Percentiles rank a stretch among this genome's conserved stretches.
phyloP scores from a whole-genome alignment of 2,329 filamentous ascomycete species.

The Periconia digitata region DNA sequence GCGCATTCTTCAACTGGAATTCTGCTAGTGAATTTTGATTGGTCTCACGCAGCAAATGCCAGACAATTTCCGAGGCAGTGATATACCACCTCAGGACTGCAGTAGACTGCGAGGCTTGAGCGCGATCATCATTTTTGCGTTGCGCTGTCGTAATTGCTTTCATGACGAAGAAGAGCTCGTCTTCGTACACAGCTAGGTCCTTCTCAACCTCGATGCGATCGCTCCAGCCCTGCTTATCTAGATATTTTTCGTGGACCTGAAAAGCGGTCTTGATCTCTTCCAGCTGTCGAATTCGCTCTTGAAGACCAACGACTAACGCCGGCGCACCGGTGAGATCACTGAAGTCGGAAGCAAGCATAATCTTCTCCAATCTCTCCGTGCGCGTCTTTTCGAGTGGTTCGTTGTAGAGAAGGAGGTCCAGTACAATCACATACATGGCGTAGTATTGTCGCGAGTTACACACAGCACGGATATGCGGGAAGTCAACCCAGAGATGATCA shows the following conservation, averaged over 20 bases:
- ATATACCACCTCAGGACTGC: slow-evolving; percentile 90
- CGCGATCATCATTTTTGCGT: slow-evolving; percentile 72
- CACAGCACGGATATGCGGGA: slow-evolving; percentile 88
- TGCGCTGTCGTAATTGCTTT: slow-evolving; percentile 98
- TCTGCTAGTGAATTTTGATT: slow-evolving; percentile 87
- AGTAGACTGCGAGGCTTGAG: slow-evolving; percentile 66
- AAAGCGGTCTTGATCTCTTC: slow-evolving; percentile 97
- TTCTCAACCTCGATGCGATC: slow-evolving; percentile 86
- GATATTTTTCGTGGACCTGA: slow-evolving; percentile 82
- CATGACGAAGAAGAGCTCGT: slow-evolving; percentile 99
- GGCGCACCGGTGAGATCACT: slow-evolving; percentile 93
- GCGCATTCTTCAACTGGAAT: slow-evolving; percentile 85
- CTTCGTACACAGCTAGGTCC: slow-evolving; percentile 85
- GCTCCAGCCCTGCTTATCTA: slow-evolving; percentile 89
- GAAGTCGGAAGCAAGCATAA: slow-evolving; percentile 98
- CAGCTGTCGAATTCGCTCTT: slow-evolving; percentile 88
- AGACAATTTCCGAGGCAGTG: slow-evolving; percentile 91
- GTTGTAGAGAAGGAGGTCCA: slow-evolving; percentile 93
- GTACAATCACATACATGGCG: slow-evolving; percentile 94
- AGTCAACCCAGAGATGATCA: slow-evolving; percentile 95
- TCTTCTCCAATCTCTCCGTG: slow-evolving; percentile 92
- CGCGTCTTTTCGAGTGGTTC: slow-evolving; percentile 97
- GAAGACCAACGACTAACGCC: slow-evolving; percentile 86
- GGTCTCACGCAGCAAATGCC: slow-evolving; percentile 84
- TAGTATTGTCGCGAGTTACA: slow-evolving; percentile 98